phyloP scores from a whole-genome alignment of 805 yeast genomes.

The Starmerella floricola region DNA sequence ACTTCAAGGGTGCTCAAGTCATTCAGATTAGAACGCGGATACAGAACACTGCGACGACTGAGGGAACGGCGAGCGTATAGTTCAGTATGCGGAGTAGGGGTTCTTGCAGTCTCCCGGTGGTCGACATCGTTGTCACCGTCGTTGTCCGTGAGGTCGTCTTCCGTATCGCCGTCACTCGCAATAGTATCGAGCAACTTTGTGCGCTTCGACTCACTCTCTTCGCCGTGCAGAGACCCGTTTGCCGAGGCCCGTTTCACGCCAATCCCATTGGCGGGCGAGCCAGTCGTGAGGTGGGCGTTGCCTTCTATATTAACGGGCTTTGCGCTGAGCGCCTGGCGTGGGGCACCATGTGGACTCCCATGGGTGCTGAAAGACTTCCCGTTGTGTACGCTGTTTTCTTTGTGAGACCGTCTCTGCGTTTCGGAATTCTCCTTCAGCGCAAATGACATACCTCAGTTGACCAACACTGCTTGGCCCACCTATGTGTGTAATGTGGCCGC shows the following conservation, averaged over 20 bases:
- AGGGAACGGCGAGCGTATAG: neutral
- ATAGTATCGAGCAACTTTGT: too few relatives aligned
- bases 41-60: neutral
- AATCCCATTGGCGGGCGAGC: too few relatives aligned
- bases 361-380: too few relatives aligned
- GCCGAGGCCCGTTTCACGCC: too few relatives aligned
- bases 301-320: constrained; percentile 9
- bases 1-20: constrained; percentile 1
- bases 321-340: constrained; percentile 4
- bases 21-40: neutral
- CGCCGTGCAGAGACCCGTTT: too few relatives aligned
- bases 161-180: neutral
- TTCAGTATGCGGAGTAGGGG: neutral
- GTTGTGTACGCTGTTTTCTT: neutral
- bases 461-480: too few relatives aligned
- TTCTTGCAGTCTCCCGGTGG: neutral
- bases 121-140: constrained; percentile 3
- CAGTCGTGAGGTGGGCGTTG: too few relatives aligned
- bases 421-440: constrained; percentile 13
- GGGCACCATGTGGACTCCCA: too few relatives aligned
- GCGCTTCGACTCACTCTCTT: too few relatives aligned
- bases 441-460: constrained; percentile 3
- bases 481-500: too few relatives aligned
- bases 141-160: neutral
- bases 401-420: neutral